phyloP scores from a whole-genome alignment of 768 basidiomycete species.

The Cystofilobasidium macerans region DNA sequence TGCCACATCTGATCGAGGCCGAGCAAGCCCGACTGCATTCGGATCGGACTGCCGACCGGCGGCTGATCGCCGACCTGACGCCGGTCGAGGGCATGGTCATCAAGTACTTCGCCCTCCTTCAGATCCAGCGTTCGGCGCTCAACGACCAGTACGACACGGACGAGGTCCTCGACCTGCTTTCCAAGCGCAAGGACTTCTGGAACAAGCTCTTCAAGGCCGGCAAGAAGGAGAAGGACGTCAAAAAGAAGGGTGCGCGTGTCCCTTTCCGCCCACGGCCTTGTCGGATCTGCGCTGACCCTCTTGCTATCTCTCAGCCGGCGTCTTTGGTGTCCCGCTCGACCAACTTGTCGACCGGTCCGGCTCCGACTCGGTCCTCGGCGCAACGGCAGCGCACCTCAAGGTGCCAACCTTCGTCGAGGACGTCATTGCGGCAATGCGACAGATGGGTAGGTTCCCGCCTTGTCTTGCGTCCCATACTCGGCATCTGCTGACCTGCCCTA shows the following conservation, averaged over 20 bases:
- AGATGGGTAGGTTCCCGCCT: constrained; percentile 66
- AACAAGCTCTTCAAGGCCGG: constrained; percentile 79
- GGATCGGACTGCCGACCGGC: constrained; percentile 50
- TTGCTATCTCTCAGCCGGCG: constrained; percentile 46
- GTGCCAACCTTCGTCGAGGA: constrained; percentile 98
- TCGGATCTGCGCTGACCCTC: neutral
- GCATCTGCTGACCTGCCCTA: neutral
- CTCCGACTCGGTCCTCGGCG: constrained; percentile 85
- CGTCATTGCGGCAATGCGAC: constrained; percentile 93
- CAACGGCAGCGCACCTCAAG: constrained; percentile 67
- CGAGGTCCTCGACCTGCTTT: constrained; percentile 84
- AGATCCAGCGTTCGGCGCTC: constrained; percentile 64
- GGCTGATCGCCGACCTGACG: constrained; percentile 72
- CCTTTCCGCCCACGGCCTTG: too few species aligned
- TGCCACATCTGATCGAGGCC: constrained; percentile 82
- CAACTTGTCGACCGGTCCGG: constrained; percentile 86
- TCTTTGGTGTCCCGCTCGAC: constrained; percentile 87
- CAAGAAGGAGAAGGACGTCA: constrained; percentile 65
- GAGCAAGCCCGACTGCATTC: constrained; percentile 67
- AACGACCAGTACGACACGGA: constrained; percentile 71
- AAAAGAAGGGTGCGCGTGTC: constrained; percentile 49
- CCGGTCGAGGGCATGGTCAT: constrained; percentile 78
- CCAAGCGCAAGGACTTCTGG: constrained; percentile 95
- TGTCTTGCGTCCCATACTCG: neutral
- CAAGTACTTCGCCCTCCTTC: constrained; percentile 78